Base-by-base conservation (phyloP, 257 asterid genomes). In the Gynochthodes officinalis region DNA sequence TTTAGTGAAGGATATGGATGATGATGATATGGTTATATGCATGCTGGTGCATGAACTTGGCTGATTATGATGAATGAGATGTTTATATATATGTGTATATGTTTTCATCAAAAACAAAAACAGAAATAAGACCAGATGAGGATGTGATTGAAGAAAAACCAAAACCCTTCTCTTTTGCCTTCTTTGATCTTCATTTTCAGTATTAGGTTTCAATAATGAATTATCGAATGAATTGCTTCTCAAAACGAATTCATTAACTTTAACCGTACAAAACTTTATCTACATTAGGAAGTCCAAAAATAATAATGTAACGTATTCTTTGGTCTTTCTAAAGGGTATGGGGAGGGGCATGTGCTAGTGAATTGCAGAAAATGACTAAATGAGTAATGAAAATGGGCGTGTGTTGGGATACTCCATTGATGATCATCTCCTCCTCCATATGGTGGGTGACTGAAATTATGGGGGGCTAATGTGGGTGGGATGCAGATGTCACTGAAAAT, bases 81-180 rank as follows among this genome's bases (percentile, higher is more conserved):
- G 90, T 82, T 84, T 79, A 81, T 84, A 82, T 78, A 57, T 70
- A 86, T 84, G 53, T 48, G 77, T 75, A 85, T 87, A 87, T 83
- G 76, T 75, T 80, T 48, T n/a, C n/a, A n/a, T n/a, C n/a, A n/a
- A n/a, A 42, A 66, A 60, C 37, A 32, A 64, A 67, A 74, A 74
- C 76, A 71, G 68, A 13, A 85, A 87, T 81, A 83, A 87, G 73
- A 76, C 73, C 50, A 68, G 46, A 9, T 75, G 78, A 66, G 72
- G 73, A 73, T 72, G 83, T 74, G 83, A 75, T 78, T 82, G 71
- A 43, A 43, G 54, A 23, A 32, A 73, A 7, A 18, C 30, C 54
- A 53, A 69, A 37, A 25, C 33, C 67, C 82, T 53, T 71, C 75
- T 69, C 73, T n/a, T 76, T 7, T 62, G 52, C 68, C 49, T 28